Base-by-base conservation (phyloP, 1,284 basidiomycete genomes). In the Sanghuangporus sanghuang region DNA sequence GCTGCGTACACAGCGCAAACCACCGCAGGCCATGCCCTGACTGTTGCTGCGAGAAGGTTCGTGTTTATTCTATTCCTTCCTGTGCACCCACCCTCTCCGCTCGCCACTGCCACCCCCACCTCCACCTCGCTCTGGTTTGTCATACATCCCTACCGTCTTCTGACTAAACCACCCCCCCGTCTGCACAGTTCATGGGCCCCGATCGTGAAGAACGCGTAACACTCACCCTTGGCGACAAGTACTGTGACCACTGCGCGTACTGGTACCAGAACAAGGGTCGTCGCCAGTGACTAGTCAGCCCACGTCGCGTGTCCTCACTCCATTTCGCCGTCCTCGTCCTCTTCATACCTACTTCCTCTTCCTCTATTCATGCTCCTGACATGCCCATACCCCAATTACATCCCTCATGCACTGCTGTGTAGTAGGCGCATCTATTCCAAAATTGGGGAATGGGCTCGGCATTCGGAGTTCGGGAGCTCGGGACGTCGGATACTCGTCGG, bases 191-290 rank as follows among this genome's bases (percentile, higher is more conserved):
- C 71, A 79, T 81, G 68, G 88, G 87, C 23, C 89, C 89, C 4
- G 89, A 91, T 68, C 74, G 74, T 36, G 80, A 78, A 58, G 88
- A 91, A 72, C 84, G 77, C 0, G 78, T 89, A 64, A 83, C 81
- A 0, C 69, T 74, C 27, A 73, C 75, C 54, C 83, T 63, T 6
- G 57, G 81, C 8, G 72, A 75, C 61, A 82, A 82, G 1, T 91
- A 85, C 71, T 91, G 89, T 71, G 69, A 72, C 32, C 76, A 81
- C 58, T 91, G 88, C 73, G 77, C 84, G 64, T 85, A 86, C 71
- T 90, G 84, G 83, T 88, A 81, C 73, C 75, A 79, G 66, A 78
- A 78, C 49, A 66, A 66, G 58, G 74, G 74, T 27, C 73, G 69
- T 57, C 73, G 69, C 50, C 71, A 69, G 57, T 65, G n/a, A n/a